These are phyloP conservation scores for Oryza meridionalis DNA, from an alignment of 176 grass and related monocot species.

Conservation along the genomic window DNA sequence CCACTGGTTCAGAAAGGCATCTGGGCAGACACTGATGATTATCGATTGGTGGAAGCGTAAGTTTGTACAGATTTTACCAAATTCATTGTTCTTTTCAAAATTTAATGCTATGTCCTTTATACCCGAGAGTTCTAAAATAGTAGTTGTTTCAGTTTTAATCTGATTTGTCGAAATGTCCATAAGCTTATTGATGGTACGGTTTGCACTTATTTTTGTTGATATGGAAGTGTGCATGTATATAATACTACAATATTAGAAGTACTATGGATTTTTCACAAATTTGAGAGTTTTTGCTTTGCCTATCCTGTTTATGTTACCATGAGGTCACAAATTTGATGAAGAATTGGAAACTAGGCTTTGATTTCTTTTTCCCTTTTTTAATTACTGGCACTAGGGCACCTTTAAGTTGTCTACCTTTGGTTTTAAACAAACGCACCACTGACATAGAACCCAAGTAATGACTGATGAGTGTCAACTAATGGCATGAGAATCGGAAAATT, in stretches of 20 bases:
- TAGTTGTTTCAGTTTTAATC: neutral
- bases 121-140: neutral
- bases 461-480: neutral
- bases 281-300: neutral
- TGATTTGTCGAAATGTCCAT: constrained; percentile 13
- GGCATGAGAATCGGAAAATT: neutral
- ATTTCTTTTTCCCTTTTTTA: neutral
- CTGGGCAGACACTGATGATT: constrained; percentile 76
- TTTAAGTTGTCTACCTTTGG: neutral
- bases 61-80: constrained; percentile 26
- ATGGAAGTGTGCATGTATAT: neutral
- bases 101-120: constrained; percentile 30
- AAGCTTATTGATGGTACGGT: neutral
- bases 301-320: neutral
- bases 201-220: constrained; percentile 10
- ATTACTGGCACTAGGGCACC: neutral
- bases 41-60: constrained; percentile 72
- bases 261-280: neutral
- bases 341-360: neutral
- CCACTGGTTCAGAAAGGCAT: constrained; percentile 58
- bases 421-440: constrained; percentile 2
- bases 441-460: neutral
- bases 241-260: neutral
- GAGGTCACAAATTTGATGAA: constrained; percentile 17
- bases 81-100: neutral